phyloP scores from a whole-genome alignment of 2,329 filamentous ascomycete genomes.

The Byssochlamys sp. region DNA sequence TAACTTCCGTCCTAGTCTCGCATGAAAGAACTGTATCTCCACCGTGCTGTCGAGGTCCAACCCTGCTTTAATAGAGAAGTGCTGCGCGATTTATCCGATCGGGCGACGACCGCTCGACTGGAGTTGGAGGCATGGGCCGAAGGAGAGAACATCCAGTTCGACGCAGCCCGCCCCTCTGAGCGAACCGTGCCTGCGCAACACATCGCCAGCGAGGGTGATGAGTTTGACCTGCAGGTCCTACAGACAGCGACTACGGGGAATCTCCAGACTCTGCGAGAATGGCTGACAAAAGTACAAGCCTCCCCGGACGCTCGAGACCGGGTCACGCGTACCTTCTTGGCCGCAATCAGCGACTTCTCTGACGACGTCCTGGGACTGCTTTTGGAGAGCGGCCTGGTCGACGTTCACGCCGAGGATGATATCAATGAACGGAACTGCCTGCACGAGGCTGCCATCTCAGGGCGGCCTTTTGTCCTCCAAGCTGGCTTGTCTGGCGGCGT shows the following conservation, averaged over 20 bases:
- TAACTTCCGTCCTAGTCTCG: constrained; percentile 52
- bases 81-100: constrained; percentile 90
- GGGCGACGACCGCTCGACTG: constrained; percentile 89
- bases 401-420: constrained; percentile 88
- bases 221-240: constrained; percentile 77
- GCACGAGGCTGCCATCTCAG: constrained; percentile 93
- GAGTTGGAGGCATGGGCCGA: constrained; percentile 96
- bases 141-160: constrained; percentile 83
- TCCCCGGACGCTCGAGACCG: constrained; percentile 59
- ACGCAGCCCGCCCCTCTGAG: constrained; percentile 39
- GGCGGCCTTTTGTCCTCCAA: constrained; percentile 66
- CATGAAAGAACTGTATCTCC: constrained; percentile 94
- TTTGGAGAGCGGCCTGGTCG: constrained; percentile 69
- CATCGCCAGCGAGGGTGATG: constrained; percentile 69
- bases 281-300: constrained; percentile 60
- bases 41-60: constrained; percentile 90
- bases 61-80: constrained; percentile 97
- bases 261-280: constrained; percentile 64
- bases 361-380: constrained; percentile 65
- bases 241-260: constrained; percentile 78
- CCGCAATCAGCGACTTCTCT: constrained; percentile 77
- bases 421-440: constrained; percentile 96
- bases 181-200: constrained; percentile 27
- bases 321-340: constrained; percentile 80
- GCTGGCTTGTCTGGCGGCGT: constrained; percentile 68